These are phyloP conservation scores for Sphaerobolus stellatus DNA, from an alignment of 1,284 basidiomycete genomes.

Conservation along the genomic window DNA sequence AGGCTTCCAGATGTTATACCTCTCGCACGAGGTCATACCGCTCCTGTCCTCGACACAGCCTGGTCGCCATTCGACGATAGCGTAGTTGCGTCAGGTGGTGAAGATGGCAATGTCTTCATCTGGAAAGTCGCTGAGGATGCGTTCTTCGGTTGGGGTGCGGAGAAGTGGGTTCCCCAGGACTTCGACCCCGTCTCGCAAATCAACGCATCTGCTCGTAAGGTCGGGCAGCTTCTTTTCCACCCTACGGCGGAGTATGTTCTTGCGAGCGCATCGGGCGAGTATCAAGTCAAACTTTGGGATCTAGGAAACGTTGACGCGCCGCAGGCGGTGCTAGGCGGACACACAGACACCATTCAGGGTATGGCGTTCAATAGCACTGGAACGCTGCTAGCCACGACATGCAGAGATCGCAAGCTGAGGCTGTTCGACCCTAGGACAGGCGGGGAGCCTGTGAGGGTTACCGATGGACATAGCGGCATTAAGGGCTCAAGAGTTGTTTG, in stretches of 20 bases:
- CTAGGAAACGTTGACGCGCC: slow-evolving; percentile 68
- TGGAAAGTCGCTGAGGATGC: slow-evolving; percentile 75
- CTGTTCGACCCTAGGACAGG: slow-evolving; percentile 87
- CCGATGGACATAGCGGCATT: slow-evolving; percentile 90
- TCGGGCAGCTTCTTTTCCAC: slow-evolving; percentile 94
- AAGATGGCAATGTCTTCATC: slow-evolving; percentile 91
- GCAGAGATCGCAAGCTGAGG: slow-evolving; percentile 89
- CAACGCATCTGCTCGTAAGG: slow-evolving; percentile 77
- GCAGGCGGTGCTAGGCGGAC: slow-evolving; percentile 66
- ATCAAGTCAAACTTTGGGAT: slow-evolving; percentile 91
- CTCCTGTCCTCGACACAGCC: slow-evolving; percentile 90
- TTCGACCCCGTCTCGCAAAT: slow-evolving; percentile 79
- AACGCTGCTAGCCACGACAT: slow-evolving; percentile 75
- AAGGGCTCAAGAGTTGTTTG: slow-evolving; percentile 90
- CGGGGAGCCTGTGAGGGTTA: slow-evolving; percentile 73
- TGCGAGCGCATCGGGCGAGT: slow-evolving; percentile 86
- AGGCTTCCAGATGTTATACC: slow-evolving; percentile 94
- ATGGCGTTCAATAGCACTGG: slow-evolving; percentile 85
- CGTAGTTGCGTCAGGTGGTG: slow-evolving; percentile 86
- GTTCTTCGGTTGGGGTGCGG: slow-evolving; percentile 86
- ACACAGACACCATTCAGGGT: slow-evolving; percentile 87
- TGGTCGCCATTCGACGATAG: slow-evolving; percentile 95
- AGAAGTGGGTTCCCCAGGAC: slow-evolving; percentile 81
- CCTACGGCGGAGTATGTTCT: slow-evolving; percentile 88
- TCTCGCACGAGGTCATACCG: slow-evolving; percentile 84